These are phyloP conservation scores for Exidia glandulosa DNA, from an alignment of 768 basidiomycete genomes.

Conservation along the genomic window DNA sequence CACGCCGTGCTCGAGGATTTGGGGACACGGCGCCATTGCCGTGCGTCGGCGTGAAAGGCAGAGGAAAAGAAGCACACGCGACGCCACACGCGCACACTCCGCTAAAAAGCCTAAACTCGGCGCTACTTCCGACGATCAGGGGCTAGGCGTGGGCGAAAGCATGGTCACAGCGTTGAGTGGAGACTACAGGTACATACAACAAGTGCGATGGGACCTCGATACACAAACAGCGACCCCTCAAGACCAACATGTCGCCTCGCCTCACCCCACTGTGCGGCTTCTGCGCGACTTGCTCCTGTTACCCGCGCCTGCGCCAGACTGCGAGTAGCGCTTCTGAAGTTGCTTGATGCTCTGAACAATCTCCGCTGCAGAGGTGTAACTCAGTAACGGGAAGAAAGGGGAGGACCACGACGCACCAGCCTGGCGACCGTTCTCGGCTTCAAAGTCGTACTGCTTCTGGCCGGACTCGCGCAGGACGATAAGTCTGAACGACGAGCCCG, in stretches of 20 bases:
- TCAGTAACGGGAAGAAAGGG: background rate
- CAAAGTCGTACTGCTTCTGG: slow-evolving; percentile 93
- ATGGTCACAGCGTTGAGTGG: no score
- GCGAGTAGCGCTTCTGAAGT: slow-evolving; percentile 20
- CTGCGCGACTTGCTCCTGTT: background rate
- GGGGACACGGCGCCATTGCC: slow-evolving; percentile 1
- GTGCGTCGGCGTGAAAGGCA: no score
- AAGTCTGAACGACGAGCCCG: slow-evolving; percentile 67
- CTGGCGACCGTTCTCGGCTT: slow-evolving; percentile 75
- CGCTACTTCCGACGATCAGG: no score
- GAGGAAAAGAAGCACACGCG: no score
- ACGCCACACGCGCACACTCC: no score
- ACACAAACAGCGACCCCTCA: no score
- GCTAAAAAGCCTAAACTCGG: no score
- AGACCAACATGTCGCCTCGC: no score
- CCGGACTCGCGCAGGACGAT: slow-evolving; percentile 63
- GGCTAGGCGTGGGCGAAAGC: no score
- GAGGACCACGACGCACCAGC: slow-evolving; percentile 45
- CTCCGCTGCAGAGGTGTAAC: slow-evolving; percentile 36
- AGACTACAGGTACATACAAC: no score
- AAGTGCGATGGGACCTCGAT: no score
- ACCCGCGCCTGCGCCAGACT: background rate
- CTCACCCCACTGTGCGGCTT: background rate
- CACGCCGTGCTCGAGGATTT: background rate
- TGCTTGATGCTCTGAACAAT: slow-evolving; percentile 65